Evolutionary conservation across 106 monocot genomes (phyloP).

Genomic region (Hemerocallis citrina): DNA sequence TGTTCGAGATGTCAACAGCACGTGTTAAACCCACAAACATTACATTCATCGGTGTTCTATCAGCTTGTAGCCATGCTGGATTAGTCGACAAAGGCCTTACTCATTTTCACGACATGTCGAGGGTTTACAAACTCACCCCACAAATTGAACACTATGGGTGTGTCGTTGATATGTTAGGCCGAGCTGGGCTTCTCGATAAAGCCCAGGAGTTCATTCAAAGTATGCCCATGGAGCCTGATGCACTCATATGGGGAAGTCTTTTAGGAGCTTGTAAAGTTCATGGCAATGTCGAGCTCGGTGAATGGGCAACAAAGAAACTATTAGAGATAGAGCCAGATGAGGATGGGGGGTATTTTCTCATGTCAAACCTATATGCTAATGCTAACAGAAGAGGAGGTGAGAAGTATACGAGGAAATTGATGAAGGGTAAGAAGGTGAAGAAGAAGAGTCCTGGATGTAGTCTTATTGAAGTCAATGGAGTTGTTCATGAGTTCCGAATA

Average conservation of each 20-base stretch:
- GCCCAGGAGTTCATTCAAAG: constrained; percentile 34
- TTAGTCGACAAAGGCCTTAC: constrained; percentile 53
- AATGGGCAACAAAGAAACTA: constrained; percentile 30
- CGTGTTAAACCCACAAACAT: constrained; percentile 33
- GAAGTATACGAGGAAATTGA: constrained; percentile 28
- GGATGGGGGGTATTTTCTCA: constrained; percentile 43
- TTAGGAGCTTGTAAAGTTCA: constrained; percentile 66
- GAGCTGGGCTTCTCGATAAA: constrained; percentile 38
- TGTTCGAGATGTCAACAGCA: constrained; percentile 34
- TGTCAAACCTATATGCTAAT: constrained; percentile 61
- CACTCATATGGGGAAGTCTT: constrained; percentile 64
- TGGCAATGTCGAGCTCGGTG: constrained; percentile 32
- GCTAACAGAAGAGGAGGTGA: constrained; percentile 36
- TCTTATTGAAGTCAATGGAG: constrained; percentile 55
- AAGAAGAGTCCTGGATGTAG: constrained; percentile 64
- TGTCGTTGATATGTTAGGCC: constrained; percentile 19
- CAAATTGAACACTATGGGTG: constrained; percentile 65
- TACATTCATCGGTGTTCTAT: constrained; percentile 46
- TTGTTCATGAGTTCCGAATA: constrained; percentile 38
- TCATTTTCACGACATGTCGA: constrained; percentile 39
- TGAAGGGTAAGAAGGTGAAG: constrained; percentile 39
- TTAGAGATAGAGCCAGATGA: constrained; percentile 33
- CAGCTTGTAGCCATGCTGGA: constrained; percentile 78
- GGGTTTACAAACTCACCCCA: constrained; percentile 22
- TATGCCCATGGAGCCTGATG: constrained; percentile 66